Evolutionary conservation across 176 grass and related monocot species (phyloP).

Genomic region (Thinopyrum elongatum): DNA sequence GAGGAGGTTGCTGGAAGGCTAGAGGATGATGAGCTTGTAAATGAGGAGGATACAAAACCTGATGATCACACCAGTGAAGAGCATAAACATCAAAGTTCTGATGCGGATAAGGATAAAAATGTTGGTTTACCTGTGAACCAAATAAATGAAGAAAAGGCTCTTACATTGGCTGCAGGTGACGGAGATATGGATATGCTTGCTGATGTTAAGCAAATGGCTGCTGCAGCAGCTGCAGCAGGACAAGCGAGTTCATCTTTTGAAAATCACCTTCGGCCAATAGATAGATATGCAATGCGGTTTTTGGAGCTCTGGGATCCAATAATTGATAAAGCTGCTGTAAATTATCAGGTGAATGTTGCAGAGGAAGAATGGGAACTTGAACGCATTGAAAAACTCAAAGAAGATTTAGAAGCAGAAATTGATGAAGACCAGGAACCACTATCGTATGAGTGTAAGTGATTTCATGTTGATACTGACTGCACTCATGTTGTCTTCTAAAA

Average conservation of each 20-base stretch:
- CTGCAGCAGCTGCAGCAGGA: constrained; percentile 86
- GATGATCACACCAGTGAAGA: constrained; percentile 72
- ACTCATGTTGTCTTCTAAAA: background rate
- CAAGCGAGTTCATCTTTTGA: constrained; percentile 97
- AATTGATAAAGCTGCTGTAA: constrained; percentile 70
- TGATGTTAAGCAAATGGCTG: constrained; percentile 97
- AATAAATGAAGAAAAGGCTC: constrained; percentile 69
- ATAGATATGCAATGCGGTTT: constrained; percentile 97
- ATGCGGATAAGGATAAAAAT: constrained; percentile 53
- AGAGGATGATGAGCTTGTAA: constrained; percentile 82
- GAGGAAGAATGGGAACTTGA: constrained; percentile 99
- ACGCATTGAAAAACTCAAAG: constrained; percentile 95
- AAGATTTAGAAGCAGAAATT: constrained; percentile 97
- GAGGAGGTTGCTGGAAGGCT: constrained; percentile 72
- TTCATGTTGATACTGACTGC: background rate
- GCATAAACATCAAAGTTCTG: constrained; percentile 46
- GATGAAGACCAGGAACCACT: constrained; percentile 98
- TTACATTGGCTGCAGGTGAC: constrained; percentile 72
- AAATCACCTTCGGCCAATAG: constrained; percentile 94
- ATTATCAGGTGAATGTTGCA: constrained; percentile 70
- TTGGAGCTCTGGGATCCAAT: constrained; percentile 96
- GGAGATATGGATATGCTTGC: constrained; percentile 99
- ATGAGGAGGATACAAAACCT: constrained; percentile 74
- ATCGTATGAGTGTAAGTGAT: constrained; percentile 81
- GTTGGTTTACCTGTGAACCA: constrained; percentile 37